Percentiles rank a stretch among this genome's conserved stretches.
These are phyloP conservation scores for Leccinum longicurvipes DNA, from an alignment of 768 basidiomycete species.

Conservation along the genomic window DNA sequence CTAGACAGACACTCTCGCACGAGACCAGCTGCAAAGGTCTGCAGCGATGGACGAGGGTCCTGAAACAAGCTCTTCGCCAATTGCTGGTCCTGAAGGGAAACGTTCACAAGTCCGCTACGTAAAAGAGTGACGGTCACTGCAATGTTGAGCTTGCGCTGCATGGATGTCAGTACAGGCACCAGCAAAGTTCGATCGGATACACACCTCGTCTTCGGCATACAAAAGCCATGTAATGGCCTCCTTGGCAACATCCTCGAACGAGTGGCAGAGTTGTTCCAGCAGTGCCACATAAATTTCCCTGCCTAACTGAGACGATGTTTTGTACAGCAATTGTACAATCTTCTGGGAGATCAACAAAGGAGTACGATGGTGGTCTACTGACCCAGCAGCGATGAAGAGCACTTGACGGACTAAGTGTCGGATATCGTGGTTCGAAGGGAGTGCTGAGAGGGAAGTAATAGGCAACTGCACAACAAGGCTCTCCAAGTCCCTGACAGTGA, in stretches of 20 bases:
- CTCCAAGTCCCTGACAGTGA: constrained; percentile 63
- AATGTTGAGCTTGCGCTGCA: constrained; percentile 92
- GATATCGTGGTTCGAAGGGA: constrained; percentile 84
- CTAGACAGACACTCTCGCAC: constrained; percentile 83
- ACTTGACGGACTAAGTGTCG: constrained; percentile 83
- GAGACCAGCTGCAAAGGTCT: constrained; percentile 79
- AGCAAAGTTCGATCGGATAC: constrained; percentile 21
- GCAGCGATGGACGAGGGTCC: constrained; percentile 71
- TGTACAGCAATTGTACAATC: constrained; percentile 92
- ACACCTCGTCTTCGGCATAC: constrained; percentile 93
- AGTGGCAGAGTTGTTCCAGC: constrained; percentile 82
- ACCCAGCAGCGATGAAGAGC: constrained; percentile 74
- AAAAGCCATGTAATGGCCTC: constrained; percentile 96
- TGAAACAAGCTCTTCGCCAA: constrained; percentile 80
- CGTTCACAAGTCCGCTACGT: constrained; percentile 75
- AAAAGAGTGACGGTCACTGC: constrained; percentile 89
- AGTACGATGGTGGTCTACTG: constrained; percentile 77
- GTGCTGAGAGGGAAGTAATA: constrained; percentile 59
- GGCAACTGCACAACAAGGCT: constrained; percentile 75
- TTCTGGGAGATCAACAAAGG: constrained; percentile 94
- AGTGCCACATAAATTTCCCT: constrained; percentile 92
- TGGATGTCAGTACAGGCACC: constrained; percentile 5
- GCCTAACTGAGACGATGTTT: constrained; percentile 79
- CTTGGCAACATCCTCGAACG: constrained; percentile 90
- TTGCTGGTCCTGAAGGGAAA: constrained; percentile 81